These are phyloP conservation scores for Zarea fungicola DNA, from an alignment of 2,329 filamentous ascomycete species.

Conservation along the genomic window DNA sequence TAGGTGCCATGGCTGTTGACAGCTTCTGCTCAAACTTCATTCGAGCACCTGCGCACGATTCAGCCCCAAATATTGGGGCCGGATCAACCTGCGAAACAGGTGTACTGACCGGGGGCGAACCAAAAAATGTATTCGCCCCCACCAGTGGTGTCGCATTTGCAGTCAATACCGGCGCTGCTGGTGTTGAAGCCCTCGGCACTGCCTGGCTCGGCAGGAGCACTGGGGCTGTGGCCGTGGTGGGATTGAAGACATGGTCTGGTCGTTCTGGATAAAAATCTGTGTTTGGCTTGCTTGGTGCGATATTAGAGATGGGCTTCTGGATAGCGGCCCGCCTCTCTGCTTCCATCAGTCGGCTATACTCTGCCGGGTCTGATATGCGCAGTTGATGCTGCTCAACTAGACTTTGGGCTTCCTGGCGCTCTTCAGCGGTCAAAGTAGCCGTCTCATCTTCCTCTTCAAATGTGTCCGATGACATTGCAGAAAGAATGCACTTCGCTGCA, in stretches of 20 bases:
- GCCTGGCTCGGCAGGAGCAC: background rate
- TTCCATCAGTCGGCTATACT: slow-evolving; percentile 22
- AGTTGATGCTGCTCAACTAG: slow-evolving; percentile 29
- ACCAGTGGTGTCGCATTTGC: background rate
- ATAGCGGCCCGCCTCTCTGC: background rate
- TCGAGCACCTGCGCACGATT: background rate
- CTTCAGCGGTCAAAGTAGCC: slow-evolving; percentile 51
- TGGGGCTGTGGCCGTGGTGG: no score
- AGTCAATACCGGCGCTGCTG: slow-evolving; percentile 16
- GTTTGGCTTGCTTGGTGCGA: slow-evolving; percentile 6
- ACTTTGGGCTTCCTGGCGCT: slow-evolving; percentile 49
- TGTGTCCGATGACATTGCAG: slow-evolving; percentile 63
- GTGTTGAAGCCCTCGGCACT: background rate
- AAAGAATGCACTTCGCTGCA: slow-evolving; percentile 38
- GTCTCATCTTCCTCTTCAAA: slow-evolving; percentile 65
- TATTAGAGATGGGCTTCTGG: background rate
- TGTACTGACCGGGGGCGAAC: no score
- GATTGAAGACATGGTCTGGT: background rate
- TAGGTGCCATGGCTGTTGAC: background rate
- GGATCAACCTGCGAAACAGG: slow-evolving; percentile 13
- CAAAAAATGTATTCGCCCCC: no score
- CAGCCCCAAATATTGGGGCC: background rate
- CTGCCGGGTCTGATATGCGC: slow-evolving; percentile 28
- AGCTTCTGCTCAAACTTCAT: background rate
- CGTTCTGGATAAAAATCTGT: slow-evolving; percentile 2